These are phyloP conservation scores for Wakefieldia striispora DNA, from an alignment of 768 basidiomycete species.

Conservation along the genomic window DNA sequence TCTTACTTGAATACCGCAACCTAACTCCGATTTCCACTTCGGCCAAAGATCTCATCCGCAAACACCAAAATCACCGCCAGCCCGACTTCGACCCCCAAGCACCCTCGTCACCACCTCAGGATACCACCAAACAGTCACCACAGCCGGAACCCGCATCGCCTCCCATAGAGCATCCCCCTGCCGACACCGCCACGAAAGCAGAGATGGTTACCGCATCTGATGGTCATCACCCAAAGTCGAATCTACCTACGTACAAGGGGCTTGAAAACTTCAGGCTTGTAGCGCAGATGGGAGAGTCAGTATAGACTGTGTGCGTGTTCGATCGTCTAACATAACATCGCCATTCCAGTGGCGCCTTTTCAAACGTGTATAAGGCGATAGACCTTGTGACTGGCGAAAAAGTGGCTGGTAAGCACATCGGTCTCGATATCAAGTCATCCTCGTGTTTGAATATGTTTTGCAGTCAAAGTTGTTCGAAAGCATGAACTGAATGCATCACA, in stretches of 20 bases:
- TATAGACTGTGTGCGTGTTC: constrained; percentile 20
- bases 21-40: constrained; percentile 24
- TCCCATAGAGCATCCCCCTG: constrained; percentile 34
- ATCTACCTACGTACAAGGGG: constrained; percentile 84
- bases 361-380: constrained; percentile 94
- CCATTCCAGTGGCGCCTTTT: constrained; percentile 81
- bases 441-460: constrained; percentile 13
- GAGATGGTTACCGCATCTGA: constrained; percentile 61
- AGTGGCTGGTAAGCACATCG: constrained; percentile 65
- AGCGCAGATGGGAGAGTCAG: constrained; percentile 93
- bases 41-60: constrained; percentile 70
- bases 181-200: constrained; percentile 6
- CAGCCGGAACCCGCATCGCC: constrained; percentile 37
- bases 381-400: constrained; percentile 72
- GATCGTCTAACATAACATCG: constrained; percentile 13
- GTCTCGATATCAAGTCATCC: neutral
- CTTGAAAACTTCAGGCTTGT: constrained; percentile 75
- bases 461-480: constrained; percentile 94
- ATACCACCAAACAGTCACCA: constrained; percentile 34
- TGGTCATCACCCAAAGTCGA: constrained; percentile 67
- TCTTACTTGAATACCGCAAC: constrained; percentile 7
- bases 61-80: constrained; percentile 64
- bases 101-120: constrained; percentile 12
- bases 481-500: constrained; percentile 88
- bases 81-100: constrained; percentile 34